Base-by-base conservation (phyloP, 192 early-diverging fungal species). In the Coemansia asiatica region DNA sequence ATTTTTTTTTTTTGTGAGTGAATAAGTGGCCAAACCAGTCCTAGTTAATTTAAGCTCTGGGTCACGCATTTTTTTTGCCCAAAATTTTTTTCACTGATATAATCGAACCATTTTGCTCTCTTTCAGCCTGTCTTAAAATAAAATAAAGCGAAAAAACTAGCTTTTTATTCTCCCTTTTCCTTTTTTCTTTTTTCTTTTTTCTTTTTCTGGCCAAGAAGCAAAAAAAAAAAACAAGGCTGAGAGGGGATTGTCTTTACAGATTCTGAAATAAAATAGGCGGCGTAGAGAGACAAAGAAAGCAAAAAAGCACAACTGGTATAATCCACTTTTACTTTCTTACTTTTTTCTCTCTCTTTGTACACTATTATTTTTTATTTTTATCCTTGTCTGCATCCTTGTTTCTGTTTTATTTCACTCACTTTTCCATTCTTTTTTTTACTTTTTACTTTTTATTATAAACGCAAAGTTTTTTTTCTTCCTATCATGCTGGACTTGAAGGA, bases 401-500 rank as follows among this genome's bases (percentile, higher is more conserved):
- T 47, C 56, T 67, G 6, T 18, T 49, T 16, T 51, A 28, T 22
- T 36, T 22, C 31, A 12, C 22, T 27, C 23, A 67, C 22, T 27
- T 55, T 44, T 46, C 44, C 28, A 47, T 48, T 56, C 12, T 4
- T n/a, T 22, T 58, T 40, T 22, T 61, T 56, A 56, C 35, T 18
- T 46, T 18, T 65, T 29, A 8, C 18, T 26, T 22, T 53, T 53
- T 1, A 23, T 53, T 22, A 53, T 53, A 22, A 5, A 3, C 50
- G 23, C 22, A 23, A 8, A 53, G 21, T 13, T 18, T 13, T 16
- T 16, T 0, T 13, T 16, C 9, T 0, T 15, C 40, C 13, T 44
- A 13, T 44, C 40, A 76, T 82, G 74, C 70, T 82, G 12, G 72
- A 82, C 66, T 35, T 82, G 2, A 70, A 69, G 50, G 72, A 73